Base-by-base conservation (phyloP, 1,139 yeast genomes). In the Pichia sp. region DNA sequence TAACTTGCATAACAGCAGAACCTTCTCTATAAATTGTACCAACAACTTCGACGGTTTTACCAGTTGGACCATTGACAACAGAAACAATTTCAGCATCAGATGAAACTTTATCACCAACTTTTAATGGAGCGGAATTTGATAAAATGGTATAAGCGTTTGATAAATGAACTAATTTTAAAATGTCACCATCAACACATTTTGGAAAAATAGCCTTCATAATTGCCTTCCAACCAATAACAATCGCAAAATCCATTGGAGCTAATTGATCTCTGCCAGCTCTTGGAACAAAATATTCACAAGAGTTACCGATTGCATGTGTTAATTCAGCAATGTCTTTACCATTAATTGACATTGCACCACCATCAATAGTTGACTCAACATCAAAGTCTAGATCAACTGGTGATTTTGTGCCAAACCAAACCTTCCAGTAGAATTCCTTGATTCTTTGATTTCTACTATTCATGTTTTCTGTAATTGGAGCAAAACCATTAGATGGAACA, bases 161-260 rank as follows among this genome's bases (percentile, higher is more conserved):
- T 72, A 93, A 76, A 70, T 93, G 99, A 53, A 93, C 99, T 67
- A 93, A 80, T 69, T 87, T 87, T 74, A 93, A 79, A 67, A 93
- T 79, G 70, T 93, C 99, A 73, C 99, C 99, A 70, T 95, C 98
- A 63, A 95, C 95, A 58, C 84, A 83, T 70, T 82, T 82, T 53
- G 99, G 99, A 95, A 93, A 95, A 62, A 93, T 88, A 28, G 98
- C 93, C 75, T 87, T 89, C 75, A 93, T 91, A 67, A 95, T 91
- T 49, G 97, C 96, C 74, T 86, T 87, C 99, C 99, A 93, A 48
- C 99, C 99, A 65, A 91, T 81, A 55, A 95, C 98, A 71, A 93
- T 93, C 51, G 99, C 98, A 68, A 91, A 95, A 76, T 93, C 99
- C 98, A 93, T 93, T 66, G 99, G 99, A 50, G 99, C 99, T 64